Evolutionary conservation across 2,329 filamentous ascomycete species (phyloP).

Genomic region (Alternaria panax): DNA sequence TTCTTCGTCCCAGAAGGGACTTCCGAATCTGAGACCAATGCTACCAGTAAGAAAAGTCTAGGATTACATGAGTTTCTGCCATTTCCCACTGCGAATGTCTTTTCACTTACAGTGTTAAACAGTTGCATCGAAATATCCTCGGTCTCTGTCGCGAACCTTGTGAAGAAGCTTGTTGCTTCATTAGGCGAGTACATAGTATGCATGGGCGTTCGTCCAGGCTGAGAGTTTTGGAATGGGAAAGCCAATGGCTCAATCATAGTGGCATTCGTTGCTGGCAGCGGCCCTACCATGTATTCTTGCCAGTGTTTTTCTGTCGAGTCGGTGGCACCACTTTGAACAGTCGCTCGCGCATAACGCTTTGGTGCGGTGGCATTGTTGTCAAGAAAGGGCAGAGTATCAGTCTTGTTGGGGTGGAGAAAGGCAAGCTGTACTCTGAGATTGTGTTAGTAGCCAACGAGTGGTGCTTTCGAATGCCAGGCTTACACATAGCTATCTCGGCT

Average conservation of each 20-base stretch:
- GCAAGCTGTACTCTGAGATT: conserved; percentile 14
- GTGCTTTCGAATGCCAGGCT: not conserved
- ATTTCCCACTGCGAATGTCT: not conserved
- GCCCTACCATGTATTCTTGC: conserved; percentile 59
- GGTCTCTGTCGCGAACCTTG: conserved; percentile 19
- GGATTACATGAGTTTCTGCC: not conserved
- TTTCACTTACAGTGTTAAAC: conserved; percentile 32
- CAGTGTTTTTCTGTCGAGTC: conserved; percentile 40
- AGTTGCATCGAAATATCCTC: conserved; percentile 31
- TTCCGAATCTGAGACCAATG: conserved; percentile 39
- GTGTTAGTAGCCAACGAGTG: not conserved
- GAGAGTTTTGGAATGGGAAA: conserved; percentile 30
- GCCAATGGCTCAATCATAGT: conserved; percentile 40
- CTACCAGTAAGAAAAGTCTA: conserved; percentile 26
- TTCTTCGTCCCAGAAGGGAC: conserved; percentile 37
- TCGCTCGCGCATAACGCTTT: conserved; percentile 30
- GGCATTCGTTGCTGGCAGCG: conserved; percentile 55
- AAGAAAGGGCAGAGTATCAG: conserved; percentile 26
- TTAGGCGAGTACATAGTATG: conserved; percentile 15
- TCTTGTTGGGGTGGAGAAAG: conserved; percentile 32
- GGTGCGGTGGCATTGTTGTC: conserved; percentile 19
- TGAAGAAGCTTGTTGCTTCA: conserved; percentile 16
- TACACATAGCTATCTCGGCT: conserved; percentile 25
- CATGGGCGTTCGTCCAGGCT: conserved; percentile 22
- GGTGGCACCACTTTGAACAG: conserved; percentile 23